Evolutionary conservation across 495 filamentous ascomycete genomes (phyloP).

Genomic region (Staphylotrichum longicolle): DNA sequence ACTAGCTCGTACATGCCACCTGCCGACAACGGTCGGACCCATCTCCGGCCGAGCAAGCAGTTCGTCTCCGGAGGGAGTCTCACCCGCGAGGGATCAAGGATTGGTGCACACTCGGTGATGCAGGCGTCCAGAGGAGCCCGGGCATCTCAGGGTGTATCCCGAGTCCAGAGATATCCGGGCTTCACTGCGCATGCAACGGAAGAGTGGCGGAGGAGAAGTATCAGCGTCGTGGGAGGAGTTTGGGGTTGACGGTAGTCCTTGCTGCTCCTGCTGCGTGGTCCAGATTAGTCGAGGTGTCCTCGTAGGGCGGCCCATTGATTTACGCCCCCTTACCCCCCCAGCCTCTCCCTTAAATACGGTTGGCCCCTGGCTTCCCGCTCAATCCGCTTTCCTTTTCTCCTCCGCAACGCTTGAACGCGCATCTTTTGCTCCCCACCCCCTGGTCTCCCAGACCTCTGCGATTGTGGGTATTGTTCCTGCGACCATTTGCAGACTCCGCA

Average conservation of each 20-base stretch:
- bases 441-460: neutral
- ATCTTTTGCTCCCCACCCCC: slow-evolving; percentile 8
- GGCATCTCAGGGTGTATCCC: neutral
- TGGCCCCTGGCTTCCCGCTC: slow-evolving; percentile 9
- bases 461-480: slow-evolving; percentile 17
- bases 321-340: slow-evolving; percentile 1
- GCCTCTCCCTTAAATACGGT: slow-evolving; percentile 21
- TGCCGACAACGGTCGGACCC: neutral
- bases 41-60: too few relatives aligned
- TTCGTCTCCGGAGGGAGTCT: neutral
- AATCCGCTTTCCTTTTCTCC: slow-evolving; percentile 8
- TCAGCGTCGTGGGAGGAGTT: neutral
- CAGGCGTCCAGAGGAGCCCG: neutral
- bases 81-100: neutral
- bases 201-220: too few relatives aligned
- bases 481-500: slow-evolving; percentile 10
- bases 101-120: neutral
- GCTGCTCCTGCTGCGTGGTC: neutral
- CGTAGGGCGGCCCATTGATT: slow-evolving; percentile 1
- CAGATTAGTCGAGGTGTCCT: neutral
- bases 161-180: too few relatives aligned
- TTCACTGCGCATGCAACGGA: too few relatives aligned
- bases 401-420: slow-evolving; percentile 16
- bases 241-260: too few relatives aligned
- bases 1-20: neutral